Percentiles rank a stretch among this genome's conserved stretches.
These are phyloP conservation scores for Leavenworthia alabamica DNA, from an alignment of 345 rosid species.

Conservation along the genomic window DNA sequence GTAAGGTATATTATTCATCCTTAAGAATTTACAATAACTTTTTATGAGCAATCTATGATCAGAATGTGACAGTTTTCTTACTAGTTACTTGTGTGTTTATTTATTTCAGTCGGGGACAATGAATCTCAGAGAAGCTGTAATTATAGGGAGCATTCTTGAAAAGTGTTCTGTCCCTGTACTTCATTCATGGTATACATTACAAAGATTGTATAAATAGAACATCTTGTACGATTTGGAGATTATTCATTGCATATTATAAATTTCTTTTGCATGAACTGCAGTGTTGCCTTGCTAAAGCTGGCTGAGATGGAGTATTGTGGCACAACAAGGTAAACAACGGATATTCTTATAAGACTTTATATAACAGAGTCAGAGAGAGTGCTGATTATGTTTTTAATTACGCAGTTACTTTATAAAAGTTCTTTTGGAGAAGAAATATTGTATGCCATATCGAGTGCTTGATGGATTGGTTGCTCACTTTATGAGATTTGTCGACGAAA, in stretches of 20 bases:
- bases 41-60: neutral
- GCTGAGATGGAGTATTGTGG: constrained; percentile 96
- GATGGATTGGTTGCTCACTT: constrained; percentile 79
- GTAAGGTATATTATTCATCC: constrained; percentile 55
- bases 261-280: constrained; percentile 35
- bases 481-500: constrained; percentile 48
- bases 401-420: constrained; percentile 89
- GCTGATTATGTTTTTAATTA: neutral
- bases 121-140: constrained; percentile 87
- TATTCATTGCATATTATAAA: neutral
- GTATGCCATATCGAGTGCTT: constrained; percentile 74
- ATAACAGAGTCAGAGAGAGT: neutral
- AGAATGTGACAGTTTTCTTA: neutral
- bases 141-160: constrained; percentile 76
- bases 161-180: constrained; percentile 81
- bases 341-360: no score
- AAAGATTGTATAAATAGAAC: neutral
- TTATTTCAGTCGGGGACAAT: constrained; percentile 98
- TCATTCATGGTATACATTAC: constrained; percentile 86
- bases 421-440: constrained; percentile 86
- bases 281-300: constrained; percentile 72
- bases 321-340: constrained; percentile 86
- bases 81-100: neutral
- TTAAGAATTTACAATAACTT: neutral
- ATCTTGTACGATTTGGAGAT: neutral